A percentile compares a stretch with the other conserved stretches of the same genome.
Conservation (phyloP, 2,329 filamentous ascomycete species). For the Fusarium pininemorale region DNA sequence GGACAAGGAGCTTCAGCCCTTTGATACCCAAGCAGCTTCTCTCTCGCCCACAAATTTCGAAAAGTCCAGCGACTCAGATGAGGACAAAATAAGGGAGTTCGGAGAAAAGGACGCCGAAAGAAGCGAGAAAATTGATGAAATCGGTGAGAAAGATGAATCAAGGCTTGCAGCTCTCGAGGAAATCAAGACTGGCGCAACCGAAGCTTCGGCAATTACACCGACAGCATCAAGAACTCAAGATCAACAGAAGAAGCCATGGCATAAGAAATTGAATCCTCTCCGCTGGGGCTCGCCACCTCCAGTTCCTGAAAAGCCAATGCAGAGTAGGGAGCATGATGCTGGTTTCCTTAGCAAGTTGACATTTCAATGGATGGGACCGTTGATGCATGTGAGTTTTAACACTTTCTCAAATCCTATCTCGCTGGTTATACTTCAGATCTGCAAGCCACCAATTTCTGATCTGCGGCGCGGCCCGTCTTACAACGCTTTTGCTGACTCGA, state of each 20-base stretch:
- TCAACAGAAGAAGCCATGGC: slow-evolving; percentile 65
- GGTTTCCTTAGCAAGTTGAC: slow-evolving; percentile 78
- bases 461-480: slow-evolving; percentile 30
- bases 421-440: not conserved
- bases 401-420: not conserved
- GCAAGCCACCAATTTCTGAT: slow-evolving; percentile 18
- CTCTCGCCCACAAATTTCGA: slow-evolving; percentile 39
- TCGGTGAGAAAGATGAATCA: slow-evolving; percentile 9
- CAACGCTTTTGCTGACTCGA: slow-evolving; percentile 8
- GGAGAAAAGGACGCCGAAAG: slow-evolving; percentile 29
- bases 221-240: slow-evolving; percentile 50
- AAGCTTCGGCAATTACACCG: slow-evolving; percentile 63
- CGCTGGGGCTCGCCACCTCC: slow-evolving; percentile 66
- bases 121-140: not conserved
- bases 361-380: slow-evolving; percentile 89
- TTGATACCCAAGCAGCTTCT: slow-evolving; percentile 43
- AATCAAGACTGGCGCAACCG: slow-evolving; percentile 63
- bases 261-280: slow-evolving; percentile 69
- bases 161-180: slow-evolving; percentile 33
- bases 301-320: slow-evolving; percentile 61
- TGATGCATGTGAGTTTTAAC: slow-evolving; percentile 76
- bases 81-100: slow-evolving; percentile 25
- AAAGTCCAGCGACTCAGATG: slow-evolving; percentile 24
- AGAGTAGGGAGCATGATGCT: slow-evolving; percentile 77
- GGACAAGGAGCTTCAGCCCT: slow-evolving; percentile 44